Percentiles rank a stretch among this genome's conserved stretches.
Evolutionary conservation across 805 yeast genomes (phyloP).

Genomic region (Blastobotrys americana): DNA sequence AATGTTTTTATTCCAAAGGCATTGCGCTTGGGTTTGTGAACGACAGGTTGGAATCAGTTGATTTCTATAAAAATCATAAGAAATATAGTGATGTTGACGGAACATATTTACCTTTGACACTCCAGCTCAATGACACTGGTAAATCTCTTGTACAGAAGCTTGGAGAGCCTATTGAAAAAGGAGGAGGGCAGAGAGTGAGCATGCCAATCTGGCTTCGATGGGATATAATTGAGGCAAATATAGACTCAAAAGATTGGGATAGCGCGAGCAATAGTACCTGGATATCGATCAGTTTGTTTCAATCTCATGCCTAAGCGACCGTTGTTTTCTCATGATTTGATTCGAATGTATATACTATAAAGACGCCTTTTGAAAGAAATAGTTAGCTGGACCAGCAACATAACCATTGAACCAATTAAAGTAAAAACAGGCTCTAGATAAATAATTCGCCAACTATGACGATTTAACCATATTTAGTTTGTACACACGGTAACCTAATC

Average conservation of each 20-base stretch:
- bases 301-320: too few species aligned
- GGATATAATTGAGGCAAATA: slow-evolving; percentile 32
- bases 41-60: slow-evolving; percentile 30
- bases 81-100: slow-evolving; percentile 17
- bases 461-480: background rate
- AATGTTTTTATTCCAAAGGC: slow-evolving; percentile 19
- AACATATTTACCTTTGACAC: slow-evolving; percentile 18
- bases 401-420: too few species aligned
- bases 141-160: slow-evolving; percentile 27
- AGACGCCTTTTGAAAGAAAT: too few species aligned
- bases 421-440: too few species aligned
- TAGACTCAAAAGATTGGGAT: slow-evolving; percentile 34
- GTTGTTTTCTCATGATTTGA: too few species aligned
- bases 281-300: slow-evolving; percentile 29
- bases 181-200: slow-evolving; percentile 33
- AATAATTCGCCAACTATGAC: too few species aligned
- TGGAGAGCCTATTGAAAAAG: slow-evolving; percentile 39
- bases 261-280: slow-evolving; percentile 27
- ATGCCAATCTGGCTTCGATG: slow-evolving; percentile 38
- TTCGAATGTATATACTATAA: too few species aligned
- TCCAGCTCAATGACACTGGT: slow-evolving; percentile 24
- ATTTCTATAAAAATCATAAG: slow-evolving; percentile 28
- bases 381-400: too few species aligned
- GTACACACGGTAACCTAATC: background rate
- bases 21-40: slow-evolving; percentile 15